phyloP scores from a whole-genome alignment of 768 basidiomycete genomes.

The Boletus speciosus region DNA sequence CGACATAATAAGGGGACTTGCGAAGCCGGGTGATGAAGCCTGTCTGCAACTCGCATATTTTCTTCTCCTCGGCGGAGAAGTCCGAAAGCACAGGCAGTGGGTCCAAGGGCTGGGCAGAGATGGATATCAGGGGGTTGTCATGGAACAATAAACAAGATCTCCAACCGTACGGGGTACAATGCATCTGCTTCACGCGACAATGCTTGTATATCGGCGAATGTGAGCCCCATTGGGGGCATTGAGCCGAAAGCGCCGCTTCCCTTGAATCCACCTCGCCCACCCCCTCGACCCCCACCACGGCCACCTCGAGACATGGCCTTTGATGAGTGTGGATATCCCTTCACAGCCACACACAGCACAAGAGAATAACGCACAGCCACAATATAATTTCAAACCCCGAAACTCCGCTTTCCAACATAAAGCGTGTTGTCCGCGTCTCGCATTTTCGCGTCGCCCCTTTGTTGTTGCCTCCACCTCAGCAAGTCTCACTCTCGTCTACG shows the following conservation, averaged over 20 bases:
- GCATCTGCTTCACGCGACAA: conserved; percentile 73
- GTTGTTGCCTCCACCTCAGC: conserved; percentile 22
- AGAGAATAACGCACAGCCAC: background rate
- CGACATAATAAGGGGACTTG: conserved; percentile 70
- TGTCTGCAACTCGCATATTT: conserved; percentile 61
- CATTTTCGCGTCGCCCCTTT: conserved; percentile 28
- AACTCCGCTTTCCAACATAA: conserved; percentile 27
- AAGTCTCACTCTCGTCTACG: background rate
- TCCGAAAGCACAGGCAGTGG: conserved; percentile 67
- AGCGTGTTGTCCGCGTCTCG: background rate
- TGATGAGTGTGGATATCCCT: background rate
- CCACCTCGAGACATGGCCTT: conserved; percentile 49
- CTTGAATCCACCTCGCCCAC: conserved; percentile 61
- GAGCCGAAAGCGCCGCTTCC: conserved; percentile 37
- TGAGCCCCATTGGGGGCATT: conserved; percentile 73
- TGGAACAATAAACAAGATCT: conserved; percentile 17
- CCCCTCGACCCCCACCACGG: conserved; percentile 46
- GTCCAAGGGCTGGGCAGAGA: conserved; percentile 51
- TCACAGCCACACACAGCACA: conserved; percentile 11
- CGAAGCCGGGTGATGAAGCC: conserved; percentile 63
- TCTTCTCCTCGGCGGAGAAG: conserved; percentile 60
- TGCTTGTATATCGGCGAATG: conserved; percentile 74
- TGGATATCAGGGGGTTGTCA: conserved; percentile 16
- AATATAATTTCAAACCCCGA: conserved; percentile 20
- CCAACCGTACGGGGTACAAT: conserved; percentile 71